Evolutionary conservation across 2,329 filamentous ascomycete genomes (phyloP).

Genomic region (Furcasterigmium furcatum): DNA sequence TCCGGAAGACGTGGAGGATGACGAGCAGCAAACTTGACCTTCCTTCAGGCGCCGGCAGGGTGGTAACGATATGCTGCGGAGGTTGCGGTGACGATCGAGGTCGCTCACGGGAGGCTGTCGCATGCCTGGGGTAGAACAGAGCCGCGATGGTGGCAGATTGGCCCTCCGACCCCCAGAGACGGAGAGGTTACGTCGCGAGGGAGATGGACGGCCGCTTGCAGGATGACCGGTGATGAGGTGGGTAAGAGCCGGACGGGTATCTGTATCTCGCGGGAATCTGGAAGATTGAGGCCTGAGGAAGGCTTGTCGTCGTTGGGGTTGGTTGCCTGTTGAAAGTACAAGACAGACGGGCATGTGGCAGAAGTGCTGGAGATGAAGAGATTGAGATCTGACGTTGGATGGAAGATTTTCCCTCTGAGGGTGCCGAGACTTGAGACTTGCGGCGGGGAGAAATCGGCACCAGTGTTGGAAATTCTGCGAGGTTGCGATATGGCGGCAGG

Average conservation of each 20-base stretch:
- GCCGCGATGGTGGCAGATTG: background rate
- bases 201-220: background rate
- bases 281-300: background rate
- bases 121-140: conserved; percentile 2
- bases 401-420: too few relatives aligned
- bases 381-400: too few relatives aligned
- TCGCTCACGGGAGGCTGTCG: background rate
- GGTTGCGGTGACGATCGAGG: background rate
- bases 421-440: background rate
- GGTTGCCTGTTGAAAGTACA: too few relatives aligned
- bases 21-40: background rate
- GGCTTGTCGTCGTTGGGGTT: background rate
- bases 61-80: background rate
- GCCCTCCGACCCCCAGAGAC: conserved; percentile 1
- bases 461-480: too few relatives aligned
- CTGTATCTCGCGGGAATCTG: background rate
- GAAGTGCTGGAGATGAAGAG: too few relatives aligned
- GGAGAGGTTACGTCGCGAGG: background rate
- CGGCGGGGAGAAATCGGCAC: background rate
- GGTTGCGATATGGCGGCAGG: too few relatives aligned
- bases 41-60: background rate
- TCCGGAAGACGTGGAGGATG: background rate
- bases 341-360: too few relatives aligned
- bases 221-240: background rate
- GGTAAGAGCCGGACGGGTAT: background rate